Evolutionary conservation across 2,329 filamentous ascomycete species (phyloP).

Genomic region (Cladosporium phlei): DNA sequence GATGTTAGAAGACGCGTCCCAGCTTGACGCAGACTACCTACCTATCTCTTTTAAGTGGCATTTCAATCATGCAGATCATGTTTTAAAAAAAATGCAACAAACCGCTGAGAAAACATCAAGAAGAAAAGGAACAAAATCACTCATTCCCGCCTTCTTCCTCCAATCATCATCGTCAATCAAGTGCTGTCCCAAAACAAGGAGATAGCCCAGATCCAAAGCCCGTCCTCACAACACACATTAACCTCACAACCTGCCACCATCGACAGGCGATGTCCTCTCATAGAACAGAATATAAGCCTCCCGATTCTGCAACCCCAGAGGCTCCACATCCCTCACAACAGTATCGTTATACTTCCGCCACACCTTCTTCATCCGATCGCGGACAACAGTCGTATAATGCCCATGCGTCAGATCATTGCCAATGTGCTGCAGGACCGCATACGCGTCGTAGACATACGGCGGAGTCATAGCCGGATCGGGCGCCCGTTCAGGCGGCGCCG

Average conservation of each 20-base stretch:
- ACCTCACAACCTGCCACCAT: slow-evolving; percentile 3
- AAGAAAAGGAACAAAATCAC: no score
- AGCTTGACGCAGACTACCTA: no score
- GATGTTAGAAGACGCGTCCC: no score
- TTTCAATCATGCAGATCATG: no score
- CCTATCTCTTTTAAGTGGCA: no score
- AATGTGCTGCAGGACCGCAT: slow-evolving; percentile 74
- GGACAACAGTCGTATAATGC: slow-evolving; percentile 69
- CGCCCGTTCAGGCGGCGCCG: slow-evolving; percentile 32
- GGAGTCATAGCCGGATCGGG: slow-evolving; percentile 41
- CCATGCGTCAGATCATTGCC: slow-evolving; percentile 65
- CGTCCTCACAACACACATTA: no score
- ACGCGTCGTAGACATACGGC: slow-evolving; percentile 76
- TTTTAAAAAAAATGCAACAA: no score
- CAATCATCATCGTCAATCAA: no score
- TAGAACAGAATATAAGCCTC: slow-evolving; percentile 65
- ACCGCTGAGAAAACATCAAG: no score
- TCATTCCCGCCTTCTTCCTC: no score
- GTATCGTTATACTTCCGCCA: slow-evolving; percentile 62
- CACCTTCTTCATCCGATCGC: slow-evolving; percentile 46
- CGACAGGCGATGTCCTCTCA: slow-evolving; percentile 20
- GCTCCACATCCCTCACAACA: slow-evolving; percentile 52
- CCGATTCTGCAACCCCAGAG: slow-evolving; percentile 53
- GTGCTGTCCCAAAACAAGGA: no score
- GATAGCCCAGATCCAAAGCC: no score